Conservation (phyloP, 257 asterid genomes). For the Plantago elongata region DNA sequence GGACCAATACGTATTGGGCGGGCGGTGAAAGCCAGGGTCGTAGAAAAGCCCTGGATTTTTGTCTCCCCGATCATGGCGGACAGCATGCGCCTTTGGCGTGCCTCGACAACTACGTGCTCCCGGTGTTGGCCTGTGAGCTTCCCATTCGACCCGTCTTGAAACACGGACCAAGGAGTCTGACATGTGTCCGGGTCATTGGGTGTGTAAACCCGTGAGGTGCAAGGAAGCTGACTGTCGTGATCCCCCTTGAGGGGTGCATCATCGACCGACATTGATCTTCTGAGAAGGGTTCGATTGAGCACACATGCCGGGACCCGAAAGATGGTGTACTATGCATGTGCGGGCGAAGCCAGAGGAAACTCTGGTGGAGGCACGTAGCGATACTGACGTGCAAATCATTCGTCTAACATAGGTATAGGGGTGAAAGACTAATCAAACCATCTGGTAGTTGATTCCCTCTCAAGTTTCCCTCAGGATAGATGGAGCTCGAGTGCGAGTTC, state of each 20-base stretch:
- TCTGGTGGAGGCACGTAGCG: constrained; percentile 59
- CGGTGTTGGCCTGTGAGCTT: not conserved
- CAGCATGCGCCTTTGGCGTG: constrained; percentile 1
- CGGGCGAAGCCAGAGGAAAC: constrained; percentile 53
- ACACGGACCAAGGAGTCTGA: constrained; percentile 8
- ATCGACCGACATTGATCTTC: constrained; percentile 18
- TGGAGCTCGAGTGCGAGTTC: constrained; percentile 33
- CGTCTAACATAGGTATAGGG: constrained; percentile 32
- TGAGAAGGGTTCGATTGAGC: constrained; percentile 29
- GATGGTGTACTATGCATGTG: constrained; percentile 43
- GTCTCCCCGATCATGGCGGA: not conserved
- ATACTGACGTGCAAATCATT: constrained; percentile 45
- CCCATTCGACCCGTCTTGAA: constrained; percentile 7
- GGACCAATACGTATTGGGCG: constrained; percentile 19
- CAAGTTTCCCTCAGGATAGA: constrained; percentile 21
- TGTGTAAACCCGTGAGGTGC: not conserved
- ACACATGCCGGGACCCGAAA: constrained; percentile 35
- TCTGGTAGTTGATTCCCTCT: constrained; percentile 38
- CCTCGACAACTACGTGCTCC: not conserved
- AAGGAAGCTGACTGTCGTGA: constrained; percentile 15
- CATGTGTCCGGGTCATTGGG: constrained; percentile 1
- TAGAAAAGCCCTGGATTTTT: not conserved
- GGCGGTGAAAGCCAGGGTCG: constrained; percentile 7
- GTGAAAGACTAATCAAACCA: constrained; percentile 28
- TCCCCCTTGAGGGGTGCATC: constrained; percentile 17